Percentiles rank a stretch among this genome's conserved stretches.
Evolutionary conservation across 805 yeast genomes (phyloP).

Genomic region (Wickerhamomyces queroliae): DNA sequence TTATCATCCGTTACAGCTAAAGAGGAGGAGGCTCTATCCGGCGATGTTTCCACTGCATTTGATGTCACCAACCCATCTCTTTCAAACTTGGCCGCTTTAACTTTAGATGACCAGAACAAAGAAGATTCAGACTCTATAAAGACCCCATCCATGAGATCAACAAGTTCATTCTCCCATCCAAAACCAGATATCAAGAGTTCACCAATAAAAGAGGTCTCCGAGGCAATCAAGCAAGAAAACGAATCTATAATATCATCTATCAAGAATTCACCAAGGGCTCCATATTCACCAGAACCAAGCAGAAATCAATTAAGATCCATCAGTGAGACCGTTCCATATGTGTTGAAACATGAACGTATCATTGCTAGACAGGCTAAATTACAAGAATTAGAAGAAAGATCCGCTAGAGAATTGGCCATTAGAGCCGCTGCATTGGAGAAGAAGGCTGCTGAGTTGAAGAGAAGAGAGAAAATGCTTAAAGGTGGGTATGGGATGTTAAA

Average conservation of each 20-base stretch:
- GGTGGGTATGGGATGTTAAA: slow-evolving; percentile 16
- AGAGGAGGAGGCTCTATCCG: slow-evolving; percentile 8
- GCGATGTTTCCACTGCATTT: slow-evolving; percentile 14
- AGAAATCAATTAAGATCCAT: slow-evolving; percentile 68
- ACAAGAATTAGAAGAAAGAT: slow-evolving; percentile 73
- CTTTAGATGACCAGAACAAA: slow-evolving; percentile 16
- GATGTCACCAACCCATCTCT: slow-evolving; percentile 42
- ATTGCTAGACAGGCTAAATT: slow-evolving; percentile 71
- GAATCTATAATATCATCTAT: slow-evolving; percentile 31
- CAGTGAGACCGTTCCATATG: slow-evolving; percentile 82
- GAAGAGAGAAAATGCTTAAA: slow-evolving; percentile 46
- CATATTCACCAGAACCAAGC: slow-evolving; percentile 30
- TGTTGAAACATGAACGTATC: slow-evolving; percentile 69
- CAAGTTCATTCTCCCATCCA: slow-evolving; percentile 2
- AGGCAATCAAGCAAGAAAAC: slow-evolving; percentile 22
- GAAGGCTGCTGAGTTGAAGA: slow-evolving; percentile 42
- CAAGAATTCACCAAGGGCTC: slow-evolving; percentile 28
- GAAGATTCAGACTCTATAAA: slow-evolving; percentile 3
- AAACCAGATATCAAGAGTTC: slow-evolving; percentile 23
- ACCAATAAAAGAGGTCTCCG: slow-evolving; percentile 32
- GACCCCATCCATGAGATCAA: slow-evolving; percentile 11
- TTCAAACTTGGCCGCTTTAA: slow-evolving; percentile 54
- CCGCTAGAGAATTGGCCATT: slow-evolving; percentile 65
- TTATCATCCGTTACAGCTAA: slow-evolving; percentile 48
- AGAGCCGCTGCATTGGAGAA: slow-evolving; percentile 74